Evolutionary conservation across 257 asterid species (phyloP).

Genomic region (Rhazya stricta): DNA sequence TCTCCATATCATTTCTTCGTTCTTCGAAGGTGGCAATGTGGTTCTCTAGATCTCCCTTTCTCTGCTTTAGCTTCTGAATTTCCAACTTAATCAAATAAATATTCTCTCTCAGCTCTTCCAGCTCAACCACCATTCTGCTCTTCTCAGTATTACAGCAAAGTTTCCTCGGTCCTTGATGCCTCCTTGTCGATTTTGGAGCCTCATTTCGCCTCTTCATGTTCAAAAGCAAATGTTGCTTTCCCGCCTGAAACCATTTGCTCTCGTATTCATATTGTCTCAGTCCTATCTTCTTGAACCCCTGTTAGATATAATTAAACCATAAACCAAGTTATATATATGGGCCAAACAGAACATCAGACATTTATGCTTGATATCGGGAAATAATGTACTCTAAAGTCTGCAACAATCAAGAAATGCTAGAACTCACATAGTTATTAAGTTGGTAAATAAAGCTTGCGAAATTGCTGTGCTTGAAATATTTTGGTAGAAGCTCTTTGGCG

Average conservation of each 20-base stretch:
- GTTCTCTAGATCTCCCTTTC: conserved; percentile 24
- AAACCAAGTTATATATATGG: background rate
- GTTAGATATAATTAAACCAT: background rate
- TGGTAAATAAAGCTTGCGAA: conserved; percentile 61
- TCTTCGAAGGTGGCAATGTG: conserved; percentile 19
- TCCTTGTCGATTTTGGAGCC: background rate
- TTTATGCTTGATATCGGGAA: too few relatives aligned
- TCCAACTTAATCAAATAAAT: conserved; percentile 24
- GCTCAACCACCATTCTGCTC: conserved; percentile 6
- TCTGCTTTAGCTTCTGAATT: conserved; percentile 29
- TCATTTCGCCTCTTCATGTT: conserved; percentile 41
- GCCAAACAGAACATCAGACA: background rate
- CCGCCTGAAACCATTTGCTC: conserved; percentile 42
- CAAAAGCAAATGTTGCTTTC: conserved; percentile 35
- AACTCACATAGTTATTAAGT: conserved; percentile 59
- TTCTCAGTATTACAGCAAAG: background rate
- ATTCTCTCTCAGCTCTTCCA: conserved; percentile 17
- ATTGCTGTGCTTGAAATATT: conserved; percentile 46
- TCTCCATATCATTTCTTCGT: conserved; percentile 9
- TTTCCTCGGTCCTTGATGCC: background rate
- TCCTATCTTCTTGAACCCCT: conserved; percentile 67
- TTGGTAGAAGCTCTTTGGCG: conserved; percentile 40
- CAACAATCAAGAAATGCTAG: background rate
- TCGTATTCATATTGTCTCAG: conserved; percentile 50
- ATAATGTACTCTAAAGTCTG: background rate